These are phyloP conservation scores for Linnemannia schmuckeri DNA, from an alignment of 192 early-diverging fungal genomes.

Conservation along the genomic window DNA sequence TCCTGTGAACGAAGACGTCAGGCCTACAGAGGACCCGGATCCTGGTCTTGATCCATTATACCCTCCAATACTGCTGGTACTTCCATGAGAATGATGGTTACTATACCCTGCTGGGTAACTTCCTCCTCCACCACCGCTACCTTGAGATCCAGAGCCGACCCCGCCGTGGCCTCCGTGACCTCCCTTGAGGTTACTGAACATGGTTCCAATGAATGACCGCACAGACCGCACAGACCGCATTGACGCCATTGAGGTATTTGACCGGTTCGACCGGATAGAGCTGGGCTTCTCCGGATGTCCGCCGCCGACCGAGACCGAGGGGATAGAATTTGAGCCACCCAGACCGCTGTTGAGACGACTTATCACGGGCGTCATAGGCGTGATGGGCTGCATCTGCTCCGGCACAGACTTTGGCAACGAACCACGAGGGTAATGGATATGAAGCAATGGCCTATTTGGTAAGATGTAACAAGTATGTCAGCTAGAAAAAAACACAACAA, in stretches of 20 bases:
- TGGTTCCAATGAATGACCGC: constrained; percentile 46
- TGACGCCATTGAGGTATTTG: constrained; percentile 38
- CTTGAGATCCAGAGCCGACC: constrained; percentile 14
- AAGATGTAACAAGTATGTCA: neutral
- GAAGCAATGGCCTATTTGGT: constrained; percentile 37
- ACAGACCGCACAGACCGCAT: constrained; percentile 53
- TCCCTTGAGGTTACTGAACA: constrained; percentile 51
- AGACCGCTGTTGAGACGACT: constrained; percentile 8
- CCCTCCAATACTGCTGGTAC: constrained; percentile 51
- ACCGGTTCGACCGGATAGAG: constrained; percentile 52
- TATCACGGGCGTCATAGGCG: constrained; percentile 34
- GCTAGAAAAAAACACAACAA: neutral
- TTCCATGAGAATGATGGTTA: constrained; percentile 47
- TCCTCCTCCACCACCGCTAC: constrained; percentile 3
- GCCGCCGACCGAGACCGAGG: constrained; percentile 16
- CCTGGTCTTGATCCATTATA: constrained; percentile 45
- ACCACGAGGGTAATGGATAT: constrained; percentile 54
- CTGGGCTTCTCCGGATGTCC: constrained; percentile 37
- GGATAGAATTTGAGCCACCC: constrained; percentile 16
- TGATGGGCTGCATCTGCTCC: constrained; percentile 47
- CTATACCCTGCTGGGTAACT: constrained; percentile 43
- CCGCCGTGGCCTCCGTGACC: constrained; percentile 19
- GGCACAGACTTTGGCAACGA: constrained; percentile 45
- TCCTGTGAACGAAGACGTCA: constrained; percentile 41
- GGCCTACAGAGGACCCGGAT: constrained; percentile 42